Conservation (phyloP, 495 filamentous ascomycete genomes). For the Penicillium coffeae region DNA sequence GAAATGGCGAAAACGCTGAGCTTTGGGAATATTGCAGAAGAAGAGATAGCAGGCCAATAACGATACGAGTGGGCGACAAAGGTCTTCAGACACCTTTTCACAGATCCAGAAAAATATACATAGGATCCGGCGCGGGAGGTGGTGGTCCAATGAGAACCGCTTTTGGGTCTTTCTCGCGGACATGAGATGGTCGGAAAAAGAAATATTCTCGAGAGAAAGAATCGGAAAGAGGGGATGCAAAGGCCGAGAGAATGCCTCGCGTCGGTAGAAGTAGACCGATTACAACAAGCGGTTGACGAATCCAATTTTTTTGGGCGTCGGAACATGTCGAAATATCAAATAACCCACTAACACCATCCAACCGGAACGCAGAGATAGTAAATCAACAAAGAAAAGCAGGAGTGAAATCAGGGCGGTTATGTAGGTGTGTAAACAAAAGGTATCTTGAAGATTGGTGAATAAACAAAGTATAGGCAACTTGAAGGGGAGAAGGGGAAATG, state of each 20-base stretch:
- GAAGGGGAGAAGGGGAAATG: neutral
- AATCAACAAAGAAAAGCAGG: slow-evolving; percentile 18
- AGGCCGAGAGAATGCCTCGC: slow-evolving; percentile 9
- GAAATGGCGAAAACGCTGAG: slow-evolving; percentile 20
- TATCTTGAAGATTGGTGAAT: slow-evolving; percentile 6
- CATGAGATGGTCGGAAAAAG: neutral
- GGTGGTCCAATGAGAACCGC: neutral
- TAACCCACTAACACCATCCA: slow-evolving; percentile 34
- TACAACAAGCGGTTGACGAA: slow-evolving; percentile 17
- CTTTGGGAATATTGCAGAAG: slow-evolving; percentile 35
- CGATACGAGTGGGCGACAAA: neutral
- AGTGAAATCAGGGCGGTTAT: slow-evolving; percentile 1
- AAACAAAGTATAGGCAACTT: neutral
- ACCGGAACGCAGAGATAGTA: slow-evolving; percentile 29
- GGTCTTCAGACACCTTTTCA: too few relatives aligned
- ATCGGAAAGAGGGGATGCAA: slow-evolving; percentile 17
- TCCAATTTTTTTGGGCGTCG: neutral
- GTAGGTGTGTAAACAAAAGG: slow-evolving; percentile 9
- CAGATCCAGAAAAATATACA: neutral
- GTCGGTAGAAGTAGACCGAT: slow-evolving; percentile 11
- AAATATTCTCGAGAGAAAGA: slow-evolving; percentile 12
- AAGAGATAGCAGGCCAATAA: slow-evolving; percentile 18
- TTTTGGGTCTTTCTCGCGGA: slow-evolving; percentile 2
- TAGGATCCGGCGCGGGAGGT: neutral
- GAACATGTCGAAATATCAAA: slow-evolving; percentile 18